phyloP scores from a whole-genome alignment of 2,329 filamentous ascomycete genomes.

The Helotiales sp. region DNA sequence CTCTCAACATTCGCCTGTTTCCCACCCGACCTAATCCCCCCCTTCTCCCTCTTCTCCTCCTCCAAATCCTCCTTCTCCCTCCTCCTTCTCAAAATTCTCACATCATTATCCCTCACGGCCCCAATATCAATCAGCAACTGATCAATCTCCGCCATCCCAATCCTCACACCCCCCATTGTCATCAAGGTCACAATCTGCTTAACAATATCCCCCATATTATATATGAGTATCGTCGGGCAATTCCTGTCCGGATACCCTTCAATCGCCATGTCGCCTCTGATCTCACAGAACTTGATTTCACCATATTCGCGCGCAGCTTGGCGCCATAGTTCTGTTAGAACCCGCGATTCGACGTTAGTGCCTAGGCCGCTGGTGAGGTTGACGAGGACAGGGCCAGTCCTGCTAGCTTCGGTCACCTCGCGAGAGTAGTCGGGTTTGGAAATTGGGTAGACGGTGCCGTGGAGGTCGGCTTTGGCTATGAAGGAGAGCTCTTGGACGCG shows the following conservation, averaged over 20 bases:
- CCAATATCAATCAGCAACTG: conserved; percentile 81
- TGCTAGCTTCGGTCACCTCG: conserved; percentile 90
- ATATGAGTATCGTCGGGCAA: conserved; percentile 91
- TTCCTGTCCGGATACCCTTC: conserved; percentile 96
- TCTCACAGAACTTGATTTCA: conserved; percentile 97
- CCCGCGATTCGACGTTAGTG: conserved; percentile 82
- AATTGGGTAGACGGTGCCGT: conserved; percentile 90
- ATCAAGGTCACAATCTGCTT: conserved; percentile 90
- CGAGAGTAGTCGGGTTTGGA: conserved; percentile 92
- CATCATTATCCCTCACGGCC: conserved; percentile 77
- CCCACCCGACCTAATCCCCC: conserved; percentile 39
- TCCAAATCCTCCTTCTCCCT: conserved; percentile 41
- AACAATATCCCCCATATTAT: conserved; percentile 89
- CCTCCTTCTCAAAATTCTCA: conserved; percentile 61
- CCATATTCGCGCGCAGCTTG: conserved; percentile 84
- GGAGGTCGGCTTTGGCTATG: conserved; percentile 76
- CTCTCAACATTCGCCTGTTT: conserved; percentile 42
- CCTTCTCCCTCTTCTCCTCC: conserved; percentile 40
- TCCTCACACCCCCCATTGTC: conserved; percentile 75
- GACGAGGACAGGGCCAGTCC: conserved; percentile 71
- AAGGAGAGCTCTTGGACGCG: conserved; percentile 81
- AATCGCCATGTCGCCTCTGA: conserved; percentile 88
- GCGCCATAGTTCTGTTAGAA: conserved; percentile 85
- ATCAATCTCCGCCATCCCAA: conserved; percentile 77
- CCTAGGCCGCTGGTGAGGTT: conserved; percentile 80